Conservation (phyloP, 2,329 filamentous ascomycete species). For the Dothideomycetes sp. region DNA sequence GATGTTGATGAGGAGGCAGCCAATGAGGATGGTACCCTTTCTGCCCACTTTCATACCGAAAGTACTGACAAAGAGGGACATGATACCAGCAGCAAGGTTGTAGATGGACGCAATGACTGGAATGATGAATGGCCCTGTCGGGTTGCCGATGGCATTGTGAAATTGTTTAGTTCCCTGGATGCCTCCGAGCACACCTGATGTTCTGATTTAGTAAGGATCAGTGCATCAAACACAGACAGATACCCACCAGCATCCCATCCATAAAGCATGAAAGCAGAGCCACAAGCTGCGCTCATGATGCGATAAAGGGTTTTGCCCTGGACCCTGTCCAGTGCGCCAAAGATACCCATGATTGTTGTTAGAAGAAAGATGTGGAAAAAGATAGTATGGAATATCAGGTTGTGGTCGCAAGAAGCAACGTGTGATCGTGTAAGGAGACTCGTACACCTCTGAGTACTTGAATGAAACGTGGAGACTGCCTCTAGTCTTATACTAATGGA, state of each 20-base stretch:
- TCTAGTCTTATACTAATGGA: no score
- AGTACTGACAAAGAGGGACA: slow-evolving; percentile 12
- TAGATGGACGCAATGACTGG: slow-evolving; percentile 16
- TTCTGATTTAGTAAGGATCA: slow-evolving; percentile 2
- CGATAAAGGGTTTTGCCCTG: slow-evolving; percentile 18
- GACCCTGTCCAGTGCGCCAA: slow-evolving; percentile 9
- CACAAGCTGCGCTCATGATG: slow-evolving; percentile 18
- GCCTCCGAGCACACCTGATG: slow-evolving; percentile 14
- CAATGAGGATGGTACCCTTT: slow-evolving; percentile 19
- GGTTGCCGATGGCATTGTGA: slow-evolving; percentile 14
- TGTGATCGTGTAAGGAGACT: no score
- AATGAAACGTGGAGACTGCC: no score
- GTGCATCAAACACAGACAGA: neutral
- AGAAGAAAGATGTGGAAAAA: no score
- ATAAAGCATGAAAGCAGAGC: slow-evolving; percentile 19
- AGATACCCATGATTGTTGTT: slow-evolving; percentile 1
- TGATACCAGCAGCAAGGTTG: slow-evolving; percentile 14
- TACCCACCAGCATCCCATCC: slow-evolving; percentile 17
- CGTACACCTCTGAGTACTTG: no score
- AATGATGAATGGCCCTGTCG: slow-evolving; percentile 13
- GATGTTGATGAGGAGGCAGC: slow-evolving; percentile 17
- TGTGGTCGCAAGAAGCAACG: no score
- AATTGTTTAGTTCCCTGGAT: slow-evolving; percentile 12
- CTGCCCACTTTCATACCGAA: slow-evolving; percentile 19
- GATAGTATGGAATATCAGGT: no score